phyloP scores from a whole-genome alignment of 2,329 filamentous ascomycete genomes.

The Penicillium sp. region DNA sequence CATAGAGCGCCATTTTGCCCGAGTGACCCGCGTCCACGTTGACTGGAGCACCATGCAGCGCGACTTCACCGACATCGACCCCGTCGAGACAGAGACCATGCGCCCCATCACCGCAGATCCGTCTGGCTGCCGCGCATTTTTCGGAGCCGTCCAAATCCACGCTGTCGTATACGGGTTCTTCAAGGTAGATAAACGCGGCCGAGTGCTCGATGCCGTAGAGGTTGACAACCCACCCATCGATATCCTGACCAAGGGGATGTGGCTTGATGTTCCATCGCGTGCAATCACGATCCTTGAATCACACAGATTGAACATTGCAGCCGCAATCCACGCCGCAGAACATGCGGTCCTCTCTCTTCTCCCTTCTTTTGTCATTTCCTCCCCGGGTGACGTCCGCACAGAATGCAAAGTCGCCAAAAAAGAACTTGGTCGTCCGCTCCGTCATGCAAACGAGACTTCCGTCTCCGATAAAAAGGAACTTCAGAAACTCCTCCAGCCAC shows the following conservation, averaged over 20 bases:
- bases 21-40: slow-evolving; percentile 84
- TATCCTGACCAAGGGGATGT: slow-evolving; percentile 84
- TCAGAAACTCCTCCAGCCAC: slow-evolving; percentile 28
- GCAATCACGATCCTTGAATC: slow-evolving; percentile 77
- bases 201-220: slow-evolving; percentile 86
- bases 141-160: slow-evolving; percentile 80
- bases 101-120: slow-evolving; percentile 60
- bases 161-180: slow-evolving; percentile 95
- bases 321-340: slow-evolving; percentile 90
- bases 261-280: slow-evolving; percentile 82
- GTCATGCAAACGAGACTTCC: slow-evolving; percentile 24
- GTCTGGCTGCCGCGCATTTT: slow-evolving; percentile 72
- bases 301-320: slow-evolving; percentile 75
- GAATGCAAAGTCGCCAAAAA: slow-evolving; percentile 90
- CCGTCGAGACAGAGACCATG: slow-evolving; percentile 86
- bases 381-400: slow-evolving; percentile 88
- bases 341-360: slow-evolving; percentile 85
- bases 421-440: slow-evolving; percentile 70
- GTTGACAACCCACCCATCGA: slow-evolving; percentile 93
- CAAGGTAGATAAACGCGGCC: slow-evolving; percentile 83
- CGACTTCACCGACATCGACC: slow-evolving; percentile 92
- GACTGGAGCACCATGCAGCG: slow-evolving; percentile 94
- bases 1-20: slow-evolving; percentile 76
- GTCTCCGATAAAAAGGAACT: slow-evolving; percentile 13
- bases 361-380: slow-evolving; percentile 85